Evolutionary conservation across 106 monocot genomes (phyloP).

Genomic region (Allium sativum): DNA sequence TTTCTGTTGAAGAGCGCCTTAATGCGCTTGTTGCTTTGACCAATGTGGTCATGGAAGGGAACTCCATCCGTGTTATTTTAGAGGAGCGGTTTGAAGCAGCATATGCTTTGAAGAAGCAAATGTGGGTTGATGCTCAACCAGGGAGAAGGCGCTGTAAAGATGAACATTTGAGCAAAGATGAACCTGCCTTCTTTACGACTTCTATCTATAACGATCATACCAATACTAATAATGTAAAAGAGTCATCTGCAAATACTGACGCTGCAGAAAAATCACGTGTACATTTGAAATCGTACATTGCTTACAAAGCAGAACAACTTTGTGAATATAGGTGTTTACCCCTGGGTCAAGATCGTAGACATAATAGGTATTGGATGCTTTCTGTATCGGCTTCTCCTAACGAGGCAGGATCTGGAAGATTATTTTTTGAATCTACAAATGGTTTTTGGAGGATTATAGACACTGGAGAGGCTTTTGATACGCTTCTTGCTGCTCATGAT

Average conservation of each 20-base stretch:
- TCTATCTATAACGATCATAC: no score
- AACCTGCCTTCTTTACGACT: constrained; percentile 28
- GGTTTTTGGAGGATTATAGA: constrained; percentile 89
- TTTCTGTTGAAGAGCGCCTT: constrained; percentile 90
- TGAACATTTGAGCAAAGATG: constrained; percentile 51
- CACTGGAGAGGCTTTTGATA: constrained; percentile 93
- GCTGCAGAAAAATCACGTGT: constrained; percentile 54
- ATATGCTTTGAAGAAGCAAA: constrained; percentile 93
- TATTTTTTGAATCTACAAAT: constrained; percentile 90
- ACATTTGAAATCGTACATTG: constrained; percentile 80
- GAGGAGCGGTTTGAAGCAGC: constrained; percentile 98
- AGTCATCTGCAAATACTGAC: constrained; percentile 28
- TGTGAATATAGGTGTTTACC: constrained; percentile 91
- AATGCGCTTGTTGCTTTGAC: constrained; percentile 83
- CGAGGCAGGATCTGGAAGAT: constrained; percentile 87
- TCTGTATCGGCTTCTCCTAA: constrained; percentile 73
- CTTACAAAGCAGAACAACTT: constrained; percentile 82
- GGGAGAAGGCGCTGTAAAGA: constrained; percentile 91
- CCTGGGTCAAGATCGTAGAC: constrained; percentile 91
- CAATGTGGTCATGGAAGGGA: constrained; percentile 82
- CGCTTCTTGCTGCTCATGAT: constrained; percentile 60
- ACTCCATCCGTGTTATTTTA: constrained; percentile 69
- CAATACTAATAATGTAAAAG: no score
- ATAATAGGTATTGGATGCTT: constrained; percentile 94
- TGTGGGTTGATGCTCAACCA: constrained; percentile 92